phyloP scores from a whole-genome alignment of 805 yeast species.

The Hanseniaspora meyeri region DNA sequence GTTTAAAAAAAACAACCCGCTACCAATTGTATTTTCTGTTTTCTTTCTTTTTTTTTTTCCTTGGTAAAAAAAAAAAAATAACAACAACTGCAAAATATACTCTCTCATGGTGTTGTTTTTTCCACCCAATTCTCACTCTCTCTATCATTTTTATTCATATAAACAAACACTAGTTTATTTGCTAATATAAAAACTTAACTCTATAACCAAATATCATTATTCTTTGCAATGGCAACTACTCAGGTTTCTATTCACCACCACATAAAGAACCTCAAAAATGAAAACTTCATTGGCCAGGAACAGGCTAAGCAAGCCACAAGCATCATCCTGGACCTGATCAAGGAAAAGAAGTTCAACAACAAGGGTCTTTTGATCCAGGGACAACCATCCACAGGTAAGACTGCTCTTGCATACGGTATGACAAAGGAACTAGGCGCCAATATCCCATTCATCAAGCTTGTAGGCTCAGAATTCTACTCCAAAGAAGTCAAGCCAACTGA shows the following conservation, averaged over 20 bases:
- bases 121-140: too few relatives aligned
- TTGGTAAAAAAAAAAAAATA: too few relatives aligned
- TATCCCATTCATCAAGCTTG: constrained; percentile 95
- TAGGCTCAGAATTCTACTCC: constrained; percentile 84
- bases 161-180: too few relatives aligned
- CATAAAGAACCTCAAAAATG: constrained; percentile 17
- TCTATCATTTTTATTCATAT: too few relatives aligned
- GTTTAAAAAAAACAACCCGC: too few relatives aligned
- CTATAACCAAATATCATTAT: too few relatives aligned
- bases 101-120: too few relatives aligned
- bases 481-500: constrained; percentile 98
- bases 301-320: constrained; percentile 88
- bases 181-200: too few relatives aligned
- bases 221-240: constrained; percentile 10
- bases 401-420: constrained; percentile 90
- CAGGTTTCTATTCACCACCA: constrained; percentile 12
- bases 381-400: constrained; percentile 96
- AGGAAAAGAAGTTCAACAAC: constrained; percentile 85
- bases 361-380: constrained; percentile 94
- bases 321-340: constrained; percentile 82
- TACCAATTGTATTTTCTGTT: too few relatives aligned
- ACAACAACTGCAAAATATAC: too few relatives aligned
- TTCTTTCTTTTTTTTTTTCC: too few relatives aligned
- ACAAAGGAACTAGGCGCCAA: constrained; percentile 94
- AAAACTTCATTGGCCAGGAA: constrained; percentile 47